These are phyloP conservation scores for Solanum chiquidenum DNA, from an alignment of 257 asterid species.

Conservation along the genomic window DNA sequence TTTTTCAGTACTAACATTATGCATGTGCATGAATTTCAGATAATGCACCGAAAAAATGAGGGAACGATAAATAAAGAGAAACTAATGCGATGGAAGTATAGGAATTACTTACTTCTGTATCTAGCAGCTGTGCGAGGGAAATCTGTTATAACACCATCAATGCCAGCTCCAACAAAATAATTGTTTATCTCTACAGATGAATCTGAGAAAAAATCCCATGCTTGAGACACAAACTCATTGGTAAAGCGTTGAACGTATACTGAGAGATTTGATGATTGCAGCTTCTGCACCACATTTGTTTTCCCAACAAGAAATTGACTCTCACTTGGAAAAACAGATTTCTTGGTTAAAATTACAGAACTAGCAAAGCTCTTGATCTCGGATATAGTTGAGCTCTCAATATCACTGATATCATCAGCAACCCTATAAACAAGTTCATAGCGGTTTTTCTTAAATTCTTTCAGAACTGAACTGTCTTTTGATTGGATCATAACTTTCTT, in stretches of 20 bases:
- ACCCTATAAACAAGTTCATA: constrained; percentile 58
- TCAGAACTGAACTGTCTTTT: constrained; percentile 51
- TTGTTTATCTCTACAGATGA: constrained; percentile 60
- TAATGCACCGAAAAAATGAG: background rate
- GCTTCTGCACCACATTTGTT: constrained; percentile 46
- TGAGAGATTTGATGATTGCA: constrained; percentile 34
- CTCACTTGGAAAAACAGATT: constrained; percentile 41
- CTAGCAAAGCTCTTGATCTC: constrained; percentile 50
- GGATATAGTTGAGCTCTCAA: constrained; percentile 45
- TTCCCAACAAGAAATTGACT: constrained; percentile 11
- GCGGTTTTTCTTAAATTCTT: constrained; percentile 25
- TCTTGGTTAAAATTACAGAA: constrained; percentile 50
- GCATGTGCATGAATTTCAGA: background rate
- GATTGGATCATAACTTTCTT: constrained; percentile 62
- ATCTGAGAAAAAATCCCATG: constrained; percentile 88
- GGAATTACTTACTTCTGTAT: constrained; percentile 60
- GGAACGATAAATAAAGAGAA: background rate
- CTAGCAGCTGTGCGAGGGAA: constrained; percentile 68
- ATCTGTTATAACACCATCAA: constrained; percentile 51
- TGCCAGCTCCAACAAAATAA: background rate
- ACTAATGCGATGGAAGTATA: background rate
- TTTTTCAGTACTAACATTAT: background rate
- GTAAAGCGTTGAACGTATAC: constrained; percentile 49
- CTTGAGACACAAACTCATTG: constrained; percentile 73
- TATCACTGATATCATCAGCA: constrained; percentile 39